Base-by-base conservation (phyloP, 2,329 filamentous ascomycete species). In the Colletotrichum destructivum region DNA sequence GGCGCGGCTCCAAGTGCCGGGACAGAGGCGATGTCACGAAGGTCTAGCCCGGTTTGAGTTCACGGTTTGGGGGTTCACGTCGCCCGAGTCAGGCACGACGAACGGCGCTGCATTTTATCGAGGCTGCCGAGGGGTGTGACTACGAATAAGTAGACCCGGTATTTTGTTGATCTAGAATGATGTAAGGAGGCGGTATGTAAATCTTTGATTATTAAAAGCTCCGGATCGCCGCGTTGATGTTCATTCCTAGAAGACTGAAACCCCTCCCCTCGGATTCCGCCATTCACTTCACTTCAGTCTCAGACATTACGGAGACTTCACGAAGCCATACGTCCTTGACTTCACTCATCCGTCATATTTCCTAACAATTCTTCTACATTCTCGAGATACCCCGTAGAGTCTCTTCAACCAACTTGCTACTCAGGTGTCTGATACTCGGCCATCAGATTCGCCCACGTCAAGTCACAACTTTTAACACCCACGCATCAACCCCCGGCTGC, bases 71-170 rank as follows among this genome's bases (percentile, higher is more conserved):
- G 26, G 26, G 60, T 42, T 64, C 61, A 35, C 46, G 52, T 38
- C 38, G 46, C 62, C n/a, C 23, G 60, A 69, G 66, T 69, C 66
- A 69, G 61, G 40, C 31, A n/a, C 61, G 52, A 52, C 26, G 3
- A 49, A 51, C 11, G 42, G 18, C n/a, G n/a, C n/a, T n/a, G n/a
- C n/a, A n/a, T n/a, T 18, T 46, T 12, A 46, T 40, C 21, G 60
- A 63, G 46, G 46, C 23, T 46, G 46, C 35, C 44, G 42, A 12
- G 18, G 38, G 31, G 26, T 26, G 26, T 26, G 26, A 26, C 26
- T 26, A 26, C 26, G 26, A 26, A 26, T 55, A 52, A 35, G 31
- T 12, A 31, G 55, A 15, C 18, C 44, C 46, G 21, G 54, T 8
- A 16, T 35, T 11, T 26, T 26, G 26, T 26, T 18, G 56, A 35